phyloP scores from a whole-genome alignment of 2,329 filamentous ascomycete genomes.

The Paradendryphiella salina region DNA sequence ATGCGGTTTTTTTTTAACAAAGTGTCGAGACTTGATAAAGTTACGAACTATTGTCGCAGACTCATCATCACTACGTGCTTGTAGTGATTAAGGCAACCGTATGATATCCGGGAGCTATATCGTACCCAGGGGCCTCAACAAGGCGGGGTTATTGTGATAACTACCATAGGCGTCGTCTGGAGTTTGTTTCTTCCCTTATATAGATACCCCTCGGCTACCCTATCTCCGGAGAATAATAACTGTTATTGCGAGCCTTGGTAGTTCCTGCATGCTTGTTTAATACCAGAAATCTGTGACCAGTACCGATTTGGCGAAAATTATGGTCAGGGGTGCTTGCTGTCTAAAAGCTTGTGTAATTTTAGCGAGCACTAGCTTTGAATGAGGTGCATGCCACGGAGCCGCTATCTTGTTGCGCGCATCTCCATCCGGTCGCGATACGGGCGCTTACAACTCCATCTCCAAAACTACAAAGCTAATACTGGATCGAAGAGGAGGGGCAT shows the following conservation, averaged over 20 bases:
- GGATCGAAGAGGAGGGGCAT: neutral
- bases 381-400: neutral
- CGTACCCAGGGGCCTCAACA: neutral
- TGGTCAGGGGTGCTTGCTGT: neutral
- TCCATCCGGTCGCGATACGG: neutral
- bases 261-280: neutral
- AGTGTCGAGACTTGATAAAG: neutral
- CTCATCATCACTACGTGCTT: neutral
- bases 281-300: neutral
- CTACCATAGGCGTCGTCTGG: neutral
- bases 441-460: neutral
- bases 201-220: constrained; percentile 21
- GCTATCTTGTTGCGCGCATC: constrained; percentile 2
- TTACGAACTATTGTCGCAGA: neutral
- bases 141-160: neutral
- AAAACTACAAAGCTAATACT: neutral
- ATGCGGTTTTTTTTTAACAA: neutral
- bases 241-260: neutral
- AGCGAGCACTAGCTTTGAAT: constrained; percentile 17
- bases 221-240: neutral
- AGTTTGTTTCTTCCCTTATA: constrained; percentile 10
- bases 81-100: neutral
- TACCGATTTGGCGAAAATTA: neutral
- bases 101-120: neutral
- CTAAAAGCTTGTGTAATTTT: constrained; percentile 13